These are phyloP conservation scores for Cladobotryum protrusum DNA, from an alignment of 2,329 filamentous ascomycete genomes.

Conservation along the genomic window DNA sequence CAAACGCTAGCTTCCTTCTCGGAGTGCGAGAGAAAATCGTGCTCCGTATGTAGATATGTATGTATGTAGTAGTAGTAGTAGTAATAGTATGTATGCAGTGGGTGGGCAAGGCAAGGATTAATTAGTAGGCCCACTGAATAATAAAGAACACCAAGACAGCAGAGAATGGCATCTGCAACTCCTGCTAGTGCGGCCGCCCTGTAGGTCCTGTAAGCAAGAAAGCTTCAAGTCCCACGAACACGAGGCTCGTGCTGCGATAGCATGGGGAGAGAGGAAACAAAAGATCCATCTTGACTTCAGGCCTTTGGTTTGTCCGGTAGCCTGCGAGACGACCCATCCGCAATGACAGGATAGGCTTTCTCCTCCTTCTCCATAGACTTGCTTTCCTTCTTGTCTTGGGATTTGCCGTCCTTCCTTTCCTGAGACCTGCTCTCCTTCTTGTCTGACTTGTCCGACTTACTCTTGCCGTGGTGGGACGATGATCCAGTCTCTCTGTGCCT, in stretches of 20 bases:
- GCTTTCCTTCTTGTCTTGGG: neutral
- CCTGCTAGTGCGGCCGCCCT: too few relatives aligned
- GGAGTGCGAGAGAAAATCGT: too few relatives aligned
- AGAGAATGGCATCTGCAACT: too few relatives aligned
- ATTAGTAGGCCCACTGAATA: too few relatives aligned
- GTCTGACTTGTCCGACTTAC: constrained; percentile 4
- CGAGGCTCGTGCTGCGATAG: neutral
- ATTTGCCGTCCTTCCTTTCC: constrained; percentile 4
- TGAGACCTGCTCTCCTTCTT: constrained; percentile 7
- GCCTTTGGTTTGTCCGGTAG: neutral
- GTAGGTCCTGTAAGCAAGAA: too few relatives aligned
- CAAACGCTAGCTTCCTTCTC: neutral
- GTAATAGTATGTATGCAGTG: too few relatives aligned
- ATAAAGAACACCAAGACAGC: too few relatives aligned
- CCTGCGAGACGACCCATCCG: constrained; percentile 4
- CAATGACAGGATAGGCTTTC: constrained; percentile 2
- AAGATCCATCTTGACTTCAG: neutral
- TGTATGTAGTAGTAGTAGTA: too few relatives aligned
- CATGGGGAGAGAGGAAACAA: neutral
- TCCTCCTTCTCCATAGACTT: constrained; percentile 2
- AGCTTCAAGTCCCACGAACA: too few relatives aligned
- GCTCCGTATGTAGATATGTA: too few relatives aligned
- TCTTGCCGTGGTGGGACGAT: constrained; percentile 1
- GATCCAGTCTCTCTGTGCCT: constrained; percentile 14
- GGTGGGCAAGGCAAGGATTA: too few relatives aligned